Conservation (phyloP, 768 basidiomycete species). For the Termitomyces sp. region DNA sequence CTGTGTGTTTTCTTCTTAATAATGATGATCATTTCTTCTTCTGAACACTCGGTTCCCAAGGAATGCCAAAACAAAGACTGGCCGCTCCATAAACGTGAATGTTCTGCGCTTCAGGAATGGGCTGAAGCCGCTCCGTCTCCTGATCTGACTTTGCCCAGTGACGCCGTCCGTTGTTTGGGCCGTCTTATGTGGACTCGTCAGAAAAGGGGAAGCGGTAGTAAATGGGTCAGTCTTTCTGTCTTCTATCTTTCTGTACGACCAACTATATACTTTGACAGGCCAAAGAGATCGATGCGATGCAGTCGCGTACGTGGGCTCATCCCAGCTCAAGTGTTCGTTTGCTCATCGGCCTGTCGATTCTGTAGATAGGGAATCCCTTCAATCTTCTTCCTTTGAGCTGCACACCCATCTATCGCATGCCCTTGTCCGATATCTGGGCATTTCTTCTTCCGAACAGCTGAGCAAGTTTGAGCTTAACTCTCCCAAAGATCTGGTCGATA, state of each 20-base stretch:
- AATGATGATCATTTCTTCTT: neutral
- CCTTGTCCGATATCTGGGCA: constrained; percentile 65
- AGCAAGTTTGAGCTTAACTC: constrained; percentile 53
- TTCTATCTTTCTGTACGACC: neutral
- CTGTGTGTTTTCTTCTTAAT: constrained; percentile 40
- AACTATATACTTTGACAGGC: constrained; percentile 35
- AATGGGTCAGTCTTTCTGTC: constrained; percentile 48
- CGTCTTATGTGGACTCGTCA: constrained; percentile 68
- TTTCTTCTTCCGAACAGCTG: constrained; percentile 58
- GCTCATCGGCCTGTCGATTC: neutral
- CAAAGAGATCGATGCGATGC: constrained; percentile 62
- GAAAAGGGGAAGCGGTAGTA: constrained; percentile 48
- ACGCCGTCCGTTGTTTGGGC: constrained; percentile 77
- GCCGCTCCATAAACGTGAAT: constrained; percentile 76
- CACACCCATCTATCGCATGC: constrained; percentile 73
- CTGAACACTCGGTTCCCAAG: constrained; percentile 28
- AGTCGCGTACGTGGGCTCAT: constrained; percentile 54
- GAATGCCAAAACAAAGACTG: constrained; percentile 74
- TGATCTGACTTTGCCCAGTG: constrained; percentile 56
- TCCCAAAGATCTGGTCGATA: constrained; percentile 61
- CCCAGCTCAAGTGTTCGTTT: neutral
- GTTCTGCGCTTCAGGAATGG: constrained; percentile 63
- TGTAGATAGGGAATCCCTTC: constrained; percentile 56
- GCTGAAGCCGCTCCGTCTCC: constrained; percentile 43
- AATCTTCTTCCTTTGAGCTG: constrained; percentile 46